These are phyloP conservation scores for Irpex sp. DNA, from an alignment of 1,284 basidiomycete genomes.

Conservation along the genomic window DNA sequence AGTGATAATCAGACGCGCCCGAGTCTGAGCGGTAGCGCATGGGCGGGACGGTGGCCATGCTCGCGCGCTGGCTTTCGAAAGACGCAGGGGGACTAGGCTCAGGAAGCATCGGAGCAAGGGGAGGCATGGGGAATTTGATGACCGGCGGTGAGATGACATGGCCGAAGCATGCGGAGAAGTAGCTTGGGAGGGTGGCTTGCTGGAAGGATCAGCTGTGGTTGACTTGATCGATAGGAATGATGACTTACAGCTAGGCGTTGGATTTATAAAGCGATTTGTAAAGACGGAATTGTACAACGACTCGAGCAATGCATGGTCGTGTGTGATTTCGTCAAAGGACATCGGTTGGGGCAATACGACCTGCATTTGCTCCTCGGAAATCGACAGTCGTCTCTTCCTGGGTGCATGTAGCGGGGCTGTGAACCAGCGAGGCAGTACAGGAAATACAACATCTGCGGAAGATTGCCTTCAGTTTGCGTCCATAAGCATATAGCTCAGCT, in stretches of 20 bases:
- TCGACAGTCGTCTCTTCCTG: not conserved
- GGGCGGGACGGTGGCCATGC: not conserved
- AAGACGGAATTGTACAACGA: constrained; percentile 31
- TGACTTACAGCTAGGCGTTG: constrained; percentile 28
- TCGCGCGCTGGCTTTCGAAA: not conserved
- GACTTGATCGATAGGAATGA: not conserved
- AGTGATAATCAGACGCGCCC: not conserved
- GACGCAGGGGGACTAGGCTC: not conserved
- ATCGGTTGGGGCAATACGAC: not conserved
- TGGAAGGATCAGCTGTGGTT: not conserved
- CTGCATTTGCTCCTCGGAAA: not conserved
- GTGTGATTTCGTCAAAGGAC: constrained; percentile 16
- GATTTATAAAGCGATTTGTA: constrained; percentile 33
- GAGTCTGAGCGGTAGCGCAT: not conserved
- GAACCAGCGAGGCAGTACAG: constrained; percentile 34
- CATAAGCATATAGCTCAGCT: not conserved
- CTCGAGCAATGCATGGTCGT: constrained; percentile 34
- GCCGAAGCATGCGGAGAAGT: constrained; percentile 70
- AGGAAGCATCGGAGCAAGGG: constrained; percentile 60
- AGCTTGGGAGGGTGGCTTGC: constrained; percentile 61
- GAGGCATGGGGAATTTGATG: constrained; percentile 66
- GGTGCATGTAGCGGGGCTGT: constrained; percentile 29
- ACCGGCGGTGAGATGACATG: constrained; percentile 60
- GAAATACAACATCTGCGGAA: constrained; percentile 31
- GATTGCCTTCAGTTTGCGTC: not conserved